Conservation (phyloP, 441 rosid species). For the Pelargonium exstipulatum region DNA sequence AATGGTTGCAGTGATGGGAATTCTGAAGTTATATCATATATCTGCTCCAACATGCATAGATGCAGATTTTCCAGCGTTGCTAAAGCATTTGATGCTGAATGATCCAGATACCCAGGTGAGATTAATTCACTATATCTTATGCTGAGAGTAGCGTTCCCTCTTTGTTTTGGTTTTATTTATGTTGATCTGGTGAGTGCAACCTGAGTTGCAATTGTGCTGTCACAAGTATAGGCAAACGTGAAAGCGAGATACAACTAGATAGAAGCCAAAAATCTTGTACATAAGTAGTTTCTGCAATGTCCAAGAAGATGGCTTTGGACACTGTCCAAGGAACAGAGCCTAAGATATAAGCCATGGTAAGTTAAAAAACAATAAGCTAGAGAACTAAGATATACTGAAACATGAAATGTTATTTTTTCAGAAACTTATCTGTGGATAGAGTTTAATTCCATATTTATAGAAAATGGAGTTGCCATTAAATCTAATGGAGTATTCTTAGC, state of each 20-base stretch:
- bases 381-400: not conserved
- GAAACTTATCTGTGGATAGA: not conserved
- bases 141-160: not conserved
- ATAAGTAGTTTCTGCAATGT: not conserved
- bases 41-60: constrained; percentile 72
- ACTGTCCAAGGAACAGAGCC: not conserved
- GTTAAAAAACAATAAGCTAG: not conserved
- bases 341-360: not conserved
- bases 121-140: constrained; percentile 1
- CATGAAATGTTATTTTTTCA: not conserved
- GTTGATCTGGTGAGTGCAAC: not conserved
- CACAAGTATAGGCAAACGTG: not conserved
- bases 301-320: not conserved
- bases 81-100: constrained; percentile 78
- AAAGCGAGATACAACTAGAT: not conserved
- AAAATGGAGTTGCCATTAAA: not conserved
- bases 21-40: constrained; percentile 79
- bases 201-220: not conserved
- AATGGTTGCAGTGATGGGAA: constrained; percentile 77
- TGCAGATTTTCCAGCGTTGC: constrained; percentile 64
- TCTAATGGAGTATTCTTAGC: not conserved
- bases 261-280: not conserved
- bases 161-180: not conserved
- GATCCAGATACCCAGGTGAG: constrained; percentile 79
- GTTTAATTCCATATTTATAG: not conserved